Evolutionary conservation across 2,329 filamentous ascomycete species (phyloP), one percentile per base, ranked within the genome.

Genomic region (Cucurbitaria berberidis): DNA sequence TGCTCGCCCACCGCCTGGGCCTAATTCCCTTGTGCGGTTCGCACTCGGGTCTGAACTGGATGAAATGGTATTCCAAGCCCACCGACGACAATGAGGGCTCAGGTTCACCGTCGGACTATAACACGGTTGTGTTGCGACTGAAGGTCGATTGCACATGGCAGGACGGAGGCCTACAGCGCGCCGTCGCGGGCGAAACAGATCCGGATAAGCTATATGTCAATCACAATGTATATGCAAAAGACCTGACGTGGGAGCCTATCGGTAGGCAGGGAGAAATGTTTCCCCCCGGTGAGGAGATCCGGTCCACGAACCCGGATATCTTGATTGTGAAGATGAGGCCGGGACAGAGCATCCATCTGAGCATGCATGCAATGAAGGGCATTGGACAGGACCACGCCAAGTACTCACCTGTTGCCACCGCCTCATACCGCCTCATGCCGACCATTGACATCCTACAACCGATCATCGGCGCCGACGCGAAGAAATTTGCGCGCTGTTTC

Each of bases 321-420:
- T 80, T 99, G 51, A 87, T 99, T 72, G 92, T 92, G 55, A 99
- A 99, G 81, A 80, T 99, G 76, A 87, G 95, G 24, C 95, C 96
- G 0, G 90, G 89, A 4, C 96, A 99, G 81, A 85, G 86, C 66
- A 90, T 99, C 68, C 84, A 90, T 69, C 81, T 97, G 57, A 87
- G 90, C 63, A 89, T 96, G 84, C 93, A 98, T 80, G 95, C 93
- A 79, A 87, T 96, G 78, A 96, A 97, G 79, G 95, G 96, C 55
- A 87, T 96, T 63, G 95, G 95, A 42, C 86, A 89, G 60, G 95
- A 99, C 76, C 95, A 99, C 76, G 89, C 95, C 66, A 99, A 99
- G 77, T 99, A 95, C 80, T 96, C 91, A 0, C 95, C 95, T 41
- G 95, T 98, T 30, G 93, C 93, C 3, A 97, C 95, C 1, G 95